These are phyloP conservation scores for Tolypocladium tundrense DNA, from an alignment of 2,329 filamentous ascomycete genomes.

Conservation along the genomic window DNA sequence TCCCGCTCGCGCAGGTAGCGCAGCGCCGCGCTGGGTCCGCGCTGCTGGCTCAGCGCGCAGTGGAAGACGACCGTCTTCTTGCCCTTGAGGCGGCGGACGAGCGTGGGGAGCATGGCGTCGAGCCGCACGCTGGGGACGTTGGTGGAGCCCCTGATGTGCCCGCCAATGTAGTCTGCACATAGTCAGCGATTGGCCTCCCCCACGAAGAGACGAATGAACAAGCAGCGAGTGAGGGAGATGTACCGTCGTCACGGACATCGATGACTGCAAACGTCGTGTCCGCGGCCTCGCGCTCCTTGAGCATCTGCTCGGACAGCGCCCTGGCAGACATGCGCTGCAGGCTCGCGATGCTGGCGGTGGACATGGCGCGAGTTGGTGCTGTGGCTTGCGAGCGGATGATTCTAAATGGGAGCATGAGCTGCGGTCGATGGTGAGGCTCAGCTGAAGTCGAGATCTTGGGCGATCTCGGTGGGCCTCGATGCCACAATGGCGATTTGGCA, in stretches of 20 bases:
- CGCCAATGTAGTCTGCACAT: conserved; percentile 69
- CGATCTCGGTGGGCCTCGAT: not conserved
- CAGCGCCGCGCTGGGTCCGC: conserved; percentile 76
- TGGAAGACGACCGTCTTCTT: conserved; percentile 88
- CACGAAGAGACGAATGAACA: not conserved
- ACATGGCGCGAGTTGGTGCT: conserved; percentile 18
- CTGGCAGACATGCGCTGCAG: conserved; percentile 60
- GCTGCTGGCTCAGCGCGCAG: conserved; percentile 83
- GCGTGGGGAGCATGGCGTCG: conserved; percentile 67
- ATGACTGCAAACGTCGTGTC: conserved; percentile 57
- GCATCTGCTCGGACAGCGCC: conserved; percentile 55
- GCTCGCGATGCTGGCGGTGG: conserved; percentile 41
- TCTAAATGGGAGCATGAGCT: not conserved
- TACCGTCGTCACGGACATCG: conserved; percentile 80
- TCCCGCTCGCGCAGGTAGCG: conserved; percentile 66
- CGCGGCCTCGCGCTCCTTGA: conserved; percentile 31
- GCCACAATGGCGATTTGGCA: not conserved
- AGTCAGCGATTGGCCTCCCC: not conserved
- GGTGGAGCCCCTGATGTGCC: conserved; percentile 69
- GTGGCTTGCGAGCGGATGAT: not conserved
- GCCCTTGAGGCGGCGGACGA: conserved; percentile 66
- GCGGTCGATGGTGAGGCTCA: not conserved
- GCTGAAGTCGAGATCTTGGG: not conserved
- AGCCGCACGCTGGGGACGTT: conserved; percentile 68
- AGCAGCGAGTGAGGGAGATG: conserved; percentile 8